Percentiles rank a stretch among this genome's conserved stretches.
phyloP scores from a whole-genome alignment of 208 protist genomes.

The Leishmania braziliensis region DNA sequence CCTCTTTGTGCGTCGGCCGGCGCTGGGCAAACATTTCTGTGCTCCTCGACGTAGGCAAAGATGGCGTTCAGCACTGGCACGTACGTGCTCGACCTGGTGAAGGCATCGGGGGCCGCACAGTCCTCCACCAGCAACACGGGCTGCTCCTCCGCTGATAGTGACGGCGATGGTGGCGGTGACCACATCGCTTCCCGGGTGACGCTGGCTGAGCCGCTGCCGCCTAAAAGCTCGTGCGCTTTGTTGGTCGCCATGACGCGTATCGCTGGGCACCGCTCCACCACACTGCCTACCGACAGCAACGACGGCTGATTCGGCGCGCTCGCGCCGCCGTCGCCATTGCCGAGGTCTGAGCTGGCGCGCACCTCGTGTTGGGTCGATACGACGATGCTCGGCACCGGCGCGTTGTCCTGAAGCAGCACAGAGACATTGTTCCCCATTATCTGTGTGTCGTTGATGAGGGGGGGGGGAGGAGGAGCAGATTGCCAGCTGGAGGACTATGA shows the following conservation, averaged over 20 bases:
- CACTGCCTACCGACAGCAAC: background rate
- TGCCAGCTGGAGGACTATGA: background rate
- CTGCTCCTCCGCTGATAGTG: background rate
- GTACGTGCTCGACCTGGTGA: constrained; percentile 19
- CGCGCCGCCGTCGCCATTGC: background rate
- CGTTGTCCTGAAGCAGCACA: constrained; percentile 16
- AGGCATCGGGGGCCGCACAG: constrained; percentile 16
- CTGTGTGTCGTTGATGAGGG: background rate
- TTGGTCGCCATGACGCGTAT: constrained; percentile 10
- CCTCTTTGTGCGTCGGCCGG: background rate
- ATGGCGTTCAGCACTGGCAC: constrained; percentile 15
- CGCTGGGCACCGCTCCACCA: constrained; percentile 18
- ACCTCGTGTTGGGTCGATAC: constrained; percentile 10
- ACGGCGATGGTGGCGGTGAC: background rate
- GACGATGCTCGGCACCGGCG: constrained; percentile 20
- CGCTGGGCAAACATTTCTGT: background rate
- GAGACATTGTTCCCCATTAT: constrained; percentile 29
- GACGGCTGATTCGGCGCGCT: background rate
- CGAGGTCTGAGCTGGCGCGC: background rate
- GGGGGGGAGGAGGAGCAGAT: background rate
- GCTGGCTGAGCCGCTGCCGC: constrained; percentile 1
- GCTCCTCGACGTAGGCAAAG: constrained; percentile 8
- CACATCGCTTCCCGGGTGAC: background rate
- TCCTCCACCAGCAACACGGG: constrained; percentile 22
- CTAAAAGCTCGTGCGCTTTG: constrained; percentile 3